phyloP scores from a whole-genome alignment of 805 yeast genomes.

The Lipomyces japonicus region DNA sequence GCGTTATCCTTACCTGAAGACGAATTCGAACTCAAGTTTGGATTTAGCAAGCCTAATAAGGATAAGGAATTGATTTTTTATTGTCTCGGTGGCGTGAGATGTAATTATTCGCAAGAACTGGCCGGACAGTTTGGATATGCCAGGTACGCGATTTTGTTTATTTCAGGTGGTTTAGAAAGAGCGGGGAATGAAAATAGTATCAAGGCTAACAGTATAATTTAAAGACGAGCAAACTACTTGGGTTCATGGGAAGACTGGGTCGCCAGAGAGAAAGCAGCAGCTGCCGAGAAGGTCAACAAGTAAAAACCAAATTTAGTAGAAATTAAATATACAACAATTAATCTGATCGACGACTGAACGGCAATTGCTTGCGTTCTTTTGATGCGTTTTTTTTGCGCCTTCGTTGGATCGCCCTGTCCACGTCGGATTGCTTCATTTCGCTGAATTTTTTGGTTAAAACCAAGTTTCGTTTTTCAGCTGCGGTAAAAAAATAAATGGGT shows the following conservation, averaged over 20 bases:
- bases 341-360: conserved; percentile 35
- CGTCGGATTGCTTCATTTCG: conserved; percentile 26
- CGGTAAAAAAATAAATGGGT: background rate
- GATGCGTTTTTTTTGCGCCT: conserved; percentile 27
- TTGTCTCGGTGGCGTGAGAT: conserved; percentile 90
- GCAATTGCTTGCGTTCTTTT: conserved; percentile 34
- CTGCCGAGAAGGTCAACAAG: conserved; percentile 1
- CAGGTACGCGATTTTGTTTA: conserved; percentile 36
- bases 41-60: conserved; percentile 70
- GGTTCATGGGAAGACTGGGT: conserved; percentile 91
- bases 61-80: conserved; percentile 78
- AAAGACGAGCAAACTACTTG: conserved; percentile 67
- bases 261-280: conserved; percentile 19
- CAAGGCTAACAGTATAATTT: background rate
- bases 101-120: conserved; percentile 83
- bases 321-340: background rate
- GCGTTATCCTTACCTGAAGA: conserved; percentile 77
- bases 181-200: background rate
- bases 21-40: conserved; percentile 76
- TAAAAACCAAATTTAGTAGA: background rate
- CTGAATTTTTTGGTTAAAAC: conserved; percentile 20
- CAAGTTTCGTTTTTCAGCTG: conserved; percentile 26
- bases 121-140: conserved; percentile 87
- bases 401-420: conserved; percentile 25
- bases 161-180: no score